These are phyloP conservation scores for Noccaea caerulescens DNA, from an alignment of 345 rosid species.

Conservation along the genomic window DNA sequence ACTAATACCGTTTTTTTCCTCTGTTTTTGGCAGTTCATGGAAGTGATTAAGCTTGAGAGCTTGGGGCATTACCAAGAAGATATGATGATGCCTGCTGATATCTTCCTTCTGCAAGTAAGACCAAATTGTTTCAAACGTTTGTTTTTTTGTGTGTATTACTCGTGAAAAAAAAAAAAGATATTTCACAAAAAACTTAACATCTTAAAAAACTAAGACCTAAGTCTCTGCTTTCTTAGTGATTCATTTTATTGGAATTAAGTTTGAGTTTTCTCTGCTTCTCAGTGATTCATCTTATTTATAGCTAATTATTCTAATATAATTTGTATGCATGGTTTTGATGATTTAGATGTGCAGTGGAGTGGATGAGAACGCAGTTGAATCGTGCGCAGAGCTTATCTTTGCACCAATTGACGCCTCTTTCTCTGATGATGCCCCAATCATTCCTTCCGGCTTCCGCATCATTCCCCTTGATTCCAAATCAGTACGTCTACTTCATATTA, in stretches of 20 bases:
- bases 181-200: neutral
- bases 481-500: constrained; percentile 47
- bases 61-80: constrained; percentile 84
- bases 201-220: neutral
- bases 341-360: constrained; percentile 91
- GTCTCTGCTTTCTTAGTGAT: neutral
- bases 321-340: constrained; percentile 15
- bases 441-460: constrained; percentile 97
- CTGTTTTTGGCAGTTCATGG: constrained; percentile 68
- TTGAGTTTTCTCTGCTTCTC: neutral
- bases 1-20: neutral
- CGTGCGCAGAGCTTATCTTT: constrained; percentile 85
- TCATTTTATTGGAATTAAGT: neutral
- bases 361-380: constrained; percentile 84
- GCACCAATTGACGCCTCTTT: constrained; percentile 97
- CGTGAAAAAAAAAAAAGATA: neutral
- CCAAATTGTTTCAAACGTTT: neutral
- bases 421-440: constrained; percentile 90
- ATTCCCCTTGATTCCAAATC: constrained; percentile 83
- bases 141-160: neutral
- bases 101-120: constrained; percentile 93
- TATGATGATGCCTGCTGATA: constrained; percentile 82
- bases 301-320: neutral
- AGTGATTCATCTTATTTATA: constrained; percentile 1
- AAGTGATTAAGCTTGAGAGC: constrained; percentile 90